Percentiles rank a stretch among this genome's conserved stretches.
These are phyloP conservation scores for Delonix regia DNA, from an alignment of 306 rosid genomes.

Conservation along the genomic window DNA sequence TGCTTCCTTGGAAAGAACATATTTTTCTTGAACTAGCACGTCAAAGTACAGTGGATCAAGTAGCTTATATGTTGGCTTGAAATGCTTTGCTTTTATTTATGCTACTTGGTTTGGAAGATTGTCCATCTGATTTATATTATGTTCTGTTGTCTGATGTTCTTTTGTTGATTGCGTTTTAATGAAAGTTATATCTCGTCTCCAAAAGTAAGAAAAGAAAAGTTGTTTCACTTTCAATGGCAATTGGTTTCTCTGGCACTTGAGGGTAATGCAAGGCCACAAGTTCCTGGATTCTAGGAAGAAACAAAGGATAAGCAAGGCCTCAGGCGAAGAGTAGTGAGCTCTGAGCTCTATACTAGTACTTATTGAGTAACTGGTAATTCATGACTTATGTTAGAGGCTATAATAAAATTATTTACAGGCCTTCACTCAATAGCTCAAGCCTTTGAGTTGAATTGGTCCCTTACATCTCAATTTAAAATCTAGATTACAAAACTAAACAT, in stretches of 20 bases:
- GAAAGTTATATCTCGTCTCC: not conserved
- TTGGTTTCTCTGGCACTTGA: not conserved
- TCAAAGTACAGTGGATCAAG: not conserved
- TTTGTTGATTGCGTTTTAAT: too few relatives aligned
- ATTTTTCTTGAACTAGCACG: not conserved
- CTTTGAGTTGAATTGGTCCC: not conserved
- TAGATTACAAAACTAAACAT: not conserved
- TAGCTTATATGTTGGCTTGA: not conserved
- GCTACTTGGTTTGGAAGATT: not conserved
- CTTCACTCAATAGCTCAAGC: not conserved
- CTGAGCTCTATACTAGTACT: constrained; percentile 19
- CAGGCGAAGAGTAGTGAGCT: not conserved
- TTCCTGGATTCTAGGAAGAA: too few relatives aligned
- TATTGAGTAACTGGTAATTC: not conserved
- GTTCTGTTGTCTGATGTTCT: not conserved
- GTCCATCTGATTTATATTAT: not conserved
- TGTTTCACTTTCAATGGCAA: not conserved
- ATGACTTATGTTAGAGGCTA: not conserved
- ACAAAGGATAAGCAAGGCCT: not conserved
- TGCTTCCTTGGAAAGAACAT: not conserved
- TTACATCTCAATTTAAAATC: not conserved
- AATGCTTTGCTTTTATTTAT: not conserved
- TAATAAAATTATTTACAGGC: not conserved
- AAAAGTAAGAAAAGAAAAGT: too few relatives aligned
- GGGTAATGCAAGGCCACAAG: not conserved